Conservation (phyloP, 2,329 filamentous ascomycete genomes). For the Diaporthe nobilis region DNA sequence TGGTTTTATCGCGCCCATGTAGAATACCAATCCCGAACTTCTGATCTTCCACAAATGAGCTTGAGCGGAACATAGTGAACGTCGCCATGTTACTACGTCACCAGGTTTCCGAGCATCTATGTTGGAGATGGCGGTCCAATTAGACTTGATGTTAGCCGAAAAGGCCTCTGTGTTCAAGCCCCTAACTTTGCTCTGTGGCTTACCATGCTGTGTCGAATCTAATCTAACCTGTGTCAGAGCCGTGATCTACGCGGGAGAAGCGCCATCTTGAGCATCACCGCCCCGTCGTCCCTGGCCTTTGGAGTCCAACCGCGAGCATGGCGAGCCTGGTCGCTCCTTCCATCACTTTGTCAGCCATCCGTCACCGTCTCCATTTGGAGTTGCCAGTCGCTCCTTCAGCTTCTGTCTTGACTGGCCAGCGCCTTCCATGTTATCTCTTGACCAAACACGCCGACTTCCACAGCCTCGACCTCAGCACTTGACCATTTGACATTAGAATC, state of each 20-base stretch:
- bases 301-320: too few relatives aligned
- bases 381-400: neutral
- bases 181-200: neutral
- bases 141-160: conserved; percentile 2
- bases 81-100: neutral
- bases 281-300: neutral
- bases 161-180: neutral
- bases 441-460: neutral
- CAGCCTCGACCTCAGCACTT: neutral
- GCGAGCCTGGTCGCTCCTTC: neutral
- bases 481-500: neutral
- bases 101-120: neutral
- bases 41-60: conserved; percentile 16
- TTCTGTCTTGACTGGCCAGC: neutral
- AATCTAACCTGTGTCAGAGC: neutral
- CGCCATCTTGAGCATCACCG: neutral
- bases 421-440: neutral
- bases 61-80: conserved; percentile 1
- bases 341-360: neutral
- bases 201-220: neutral
- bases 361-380: neutral
- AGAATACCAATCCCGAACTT: conserved; percentile 49
- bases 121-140: conserved; percentile 13
- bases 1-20: conserved; percentile 51
- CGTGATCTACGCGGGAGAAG: too few relatives aligned